Conservation (phyloP, 495 filamentous ascomycete species). For the Aspergillus sclerotiicarbonarius region DNA sequence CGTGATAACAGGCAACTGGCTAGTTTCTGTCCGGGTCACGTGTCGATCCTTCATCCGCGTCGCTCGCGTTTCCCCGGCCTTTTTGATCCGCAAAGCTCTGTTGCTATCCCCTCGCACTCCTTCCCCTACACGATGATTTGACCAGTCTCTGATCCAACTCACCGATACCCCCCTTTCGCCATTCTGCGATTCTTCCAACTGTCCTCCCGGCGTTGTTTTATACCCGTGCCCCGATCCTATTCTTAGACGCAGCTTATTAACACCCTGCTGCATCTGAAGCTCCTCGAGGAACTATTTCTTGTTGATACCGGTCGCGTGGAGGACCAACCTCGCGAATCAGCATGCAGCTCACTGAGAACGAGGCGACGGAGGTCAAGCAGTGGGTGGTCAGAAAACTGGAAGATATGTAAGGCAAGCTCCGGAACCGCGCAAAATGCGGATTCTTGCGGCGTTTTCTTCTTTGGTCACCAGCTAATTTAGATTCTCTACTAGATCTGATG, state of each 20-base stretch:
- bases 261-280: not conserved
- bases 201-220: not conserved
- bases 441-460: not conserved
- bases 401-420: constrained; percentile 68
- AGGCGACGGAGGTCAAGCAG: constrained; percentile 70
- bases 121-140: constrained; percentile 7
- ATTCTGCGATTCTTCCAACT: not conserved
- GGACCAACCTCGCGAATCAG: not conserved
- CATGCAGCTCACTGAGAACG: constrained; percentile 80
- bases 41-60: constrained; percentile 20
- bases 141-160: constrained; percentile 2
- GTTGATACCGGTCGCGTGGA: not conserved
- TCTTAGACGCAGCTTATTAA: not conserved
- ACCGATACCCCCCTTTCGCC: no score
- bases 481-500: constrained; percentile 68
- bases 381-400: constrained; percentile 92
- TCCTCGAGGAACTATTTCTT: constrained; percentile 1
- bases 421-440: not conserved
- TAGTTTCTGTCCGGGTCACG: constrained; percentile 12
- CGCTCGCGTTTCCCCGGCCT: constrained; percentile 23
- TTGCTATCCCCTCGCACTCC: not conserved
- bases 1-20: not conserved
- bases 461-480: not conserved
- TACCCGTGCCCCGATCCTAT: not conserved
- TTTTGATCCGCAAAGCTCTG: constrained; percentile 13